phyloP scores from a whole-genome alignment of 164 flowering plant species.

The Protea cynaroides region DNA sequence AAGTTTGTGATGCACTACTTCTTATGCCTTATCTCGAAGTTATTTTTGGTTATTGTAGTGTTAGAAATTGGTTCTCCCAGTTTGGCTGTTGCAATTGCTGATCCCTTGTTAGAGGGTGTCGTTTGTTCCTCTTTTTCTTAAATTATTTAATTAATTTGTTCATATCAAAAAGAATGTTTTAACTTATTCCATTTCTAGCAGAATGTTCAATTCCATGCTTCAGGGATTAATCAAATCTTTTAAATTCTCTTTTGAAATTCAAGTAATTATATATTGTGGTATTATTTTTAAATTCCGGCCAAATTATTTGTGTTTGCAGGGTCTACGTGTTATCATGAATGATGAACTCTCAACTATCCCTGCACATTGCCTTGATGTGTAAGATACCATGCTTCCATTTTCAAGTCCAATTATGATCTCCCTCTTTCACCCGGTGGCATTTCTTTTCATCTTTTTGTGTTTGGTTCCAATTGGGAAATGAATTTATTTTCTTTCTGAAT shows the following conservation, averaged over 20 bases:
- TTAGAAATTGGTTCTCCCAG: too few species aligned
- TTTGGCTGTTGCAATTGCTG: too few species aligned
- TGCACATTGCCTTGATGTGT: conserved; percentile 71
- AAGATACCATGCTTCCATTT: conserved; percentile 25
- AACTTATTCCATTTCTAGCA: too few species aligned
- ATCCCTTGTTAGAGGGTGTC: too few species aligned
- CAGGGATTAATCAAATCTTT: neutral
- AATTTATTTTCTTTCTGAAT: neutral
- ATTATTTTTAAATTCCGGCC: neutral
- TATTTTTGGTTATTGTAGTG: too few species aligned
- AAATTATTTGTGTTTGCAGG: conserved; percentile 34
- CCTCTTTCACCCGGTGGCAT: neutral
- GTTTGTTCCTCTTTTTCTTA: too few species aligned
- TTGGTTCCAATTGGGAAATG: neutral
- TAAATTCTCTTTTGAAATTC: neutral
- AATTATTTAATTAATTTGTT: too few species aligned
- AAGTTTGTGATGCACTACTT: too few species aligned
- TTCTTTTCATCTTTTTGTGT: neutral
- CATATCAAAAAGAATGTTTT: too few species aligned
- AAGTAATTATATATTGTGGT: neutral
- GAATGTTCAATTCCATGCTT: too few species aligned
- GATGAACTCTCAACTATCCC: conserved; percentile 89
- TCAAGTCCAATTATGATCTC: neutral
- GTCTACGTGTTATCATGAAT: conserved; percentile 91
- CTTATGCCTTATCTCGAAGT: too few species aligned